phyloP scores from a whole-genome alignment of 23 red algal genomes.

The Gracilaria caudata region DNA sequence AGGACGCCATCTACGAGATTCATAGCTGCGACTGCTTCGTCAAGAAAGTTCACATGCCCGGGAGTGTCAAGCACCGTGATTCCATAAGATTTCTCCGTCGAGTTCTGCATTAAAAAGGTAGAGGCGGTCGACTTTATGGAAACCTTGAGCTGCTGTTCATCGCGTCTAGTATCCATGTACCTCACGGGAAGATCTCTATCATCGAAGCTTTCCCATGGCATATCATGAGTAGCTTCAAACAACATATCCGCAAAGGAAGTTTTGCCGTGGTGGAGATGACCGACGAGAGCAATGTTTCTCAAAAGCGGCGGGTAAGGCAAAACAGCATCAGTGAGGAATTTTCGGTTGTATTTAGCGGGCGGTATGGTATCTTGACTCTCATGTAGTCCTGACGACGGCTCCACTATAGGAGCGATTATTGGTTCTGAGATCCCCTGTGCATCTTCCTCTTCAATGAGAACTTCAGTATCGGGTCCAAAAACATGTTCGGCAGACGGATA shows the following conservation, averaged over 20 bases:
- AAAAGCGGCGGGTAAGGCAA: conserved; percentile 41
- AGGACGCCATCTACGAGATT: conserved; percentile 81
- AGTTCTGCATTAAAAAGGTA: conserved; percentile 66
- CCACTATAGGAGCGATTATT: conserved; percentile 72
- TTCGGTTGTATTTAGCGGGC: conserved; percentile 27
- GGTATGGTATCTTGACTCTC: conserved; percentile 59
- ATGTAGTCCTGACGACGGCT: conserved; percentile 52
- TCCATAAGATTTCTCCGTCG: conserved; percentile 65
- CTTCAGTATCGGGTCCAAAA: conserved; percentile 83
- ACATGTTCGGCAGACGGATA: conserved; percentile 82
- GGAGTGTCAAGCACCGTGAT: conserved; percentile 87
- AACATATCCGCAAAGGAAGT: conserved; percentile 90
- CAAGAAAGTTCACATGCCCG: conserved; percentile 91
- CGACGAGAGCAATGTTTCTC: conserved; percentile 86
- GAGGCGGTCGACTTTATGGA: conserved; percentile 71
- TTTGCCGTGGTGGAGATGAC: conserved; percentile 95
- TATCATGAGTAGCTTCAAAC: conserved; percentile 63
- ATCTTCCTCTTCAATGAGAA: conserved; percentile 90
- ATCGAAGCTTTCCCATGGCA: conserved; percentile 53
- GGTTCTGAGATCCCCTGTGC: conserved; percentile 77
- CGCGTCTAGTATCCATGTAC: conserved; percentile 87
- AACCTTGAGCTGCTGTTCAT: conserved; percentile 85
- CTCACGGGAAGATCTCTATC: conserved; percentile 63
- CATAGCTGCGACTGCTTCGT: conserved; percentile 81
- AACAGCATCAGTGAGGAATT: conserved; percentile 64